Conservation (phyloP, 805 yeast species). For the Monosporozyma aquatica region DNA sequence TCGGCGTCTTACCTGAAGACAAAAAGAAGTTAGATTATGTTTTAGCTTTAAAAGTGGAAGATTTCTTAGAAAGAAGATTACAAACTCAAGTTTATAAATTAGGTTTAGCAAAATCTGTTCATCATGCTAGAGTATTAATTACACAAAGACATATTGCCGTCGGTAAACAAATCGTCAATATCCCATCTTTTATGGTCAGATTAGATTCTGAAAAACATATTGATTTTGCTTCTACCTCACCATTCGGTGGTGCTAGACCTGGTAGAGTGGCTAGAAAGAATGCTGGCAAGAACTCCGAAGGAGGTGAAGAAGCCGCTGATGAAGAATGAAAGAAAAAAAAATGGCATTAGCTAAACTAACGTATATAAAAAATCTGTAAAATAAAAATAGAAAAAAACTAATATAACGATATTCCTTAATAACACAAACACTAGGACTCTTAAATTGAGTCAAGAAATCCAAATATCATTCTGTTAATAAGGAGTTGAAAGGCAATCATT, state of each 20-base stretch:
- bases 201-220: slow-evolving; percentile 99
- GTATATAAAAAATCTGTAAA: not conserved
- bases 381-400: not conserved
- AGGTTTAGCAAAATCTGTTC: slow-evolving; percentile 98
- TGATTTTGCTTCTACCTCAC: slow-evolving; percentile 97
- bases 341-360: too few species aligned
- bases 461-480: too few species aligned
- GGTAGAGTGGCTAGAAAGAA: slow-evolving; percentile 99
- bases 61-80: slow-evolving; percentile 99
- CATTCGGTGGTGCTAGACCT: slow-evolving; percentile 99
- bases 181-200: slow-evolving; percentile 99
- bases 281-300: slow-evolving; percentile 50
- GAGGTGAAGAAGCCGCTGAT: slow-evolving; percentile 57
- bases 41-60: slow-evolving; percentile 95
- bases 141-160: slow-evolving; percentile 99
- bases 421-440: too few species aligned
- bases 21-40: slow-evolving; percentile 99
- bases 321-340: too few species aligned
- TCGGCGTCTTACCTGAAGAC: slow-evolving; percentile 98
- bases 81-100: slow-evolving; percentile 99
- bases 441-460: too few species aligned
- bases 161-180: slow-evolving; percentile 98
- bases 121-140: slow-evolving; percentile 99
- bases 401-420: slow-evolving; percentile 1
- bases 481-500: too few species aligned